Percentiles rank a stretch among this genome's conserved stretches.
Evolutionary conservation across 2,329 filamentous ascomycete species (phyloP).

Genomic region (Aspergillus thermomutatus): DNA sequence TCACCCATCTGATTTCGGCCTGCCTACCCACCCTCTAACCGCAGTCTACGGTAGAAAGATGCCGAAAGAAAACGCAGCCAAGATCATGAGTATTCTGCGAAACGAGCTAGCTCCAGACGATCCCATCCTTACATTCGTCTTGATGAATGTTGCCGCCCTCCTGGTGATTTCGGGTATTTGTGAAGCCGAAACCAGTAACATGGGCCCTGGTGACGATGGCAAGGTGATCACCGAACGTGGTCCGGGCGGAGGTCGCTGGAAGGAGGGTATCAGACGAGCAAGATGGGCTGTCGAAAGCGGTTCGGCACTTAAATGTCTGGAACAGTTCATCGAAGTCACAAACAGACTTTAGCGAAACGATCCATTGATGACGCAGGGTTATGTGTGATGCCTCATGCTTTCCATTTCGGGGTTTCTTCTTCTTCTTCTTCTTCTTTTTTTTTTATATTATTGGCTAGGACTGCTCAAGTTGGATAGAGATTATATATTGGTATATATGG

Average conservation of each 20-base stretch:
- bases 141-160: slow-evolving; percentile 88
- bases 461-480: not conserved
- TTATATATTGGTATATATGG: not conserved
- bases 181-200: slow-evolving; percentile 73
- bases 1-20: slow-evolving; percentile 80
- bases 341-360: slow-evolving; percentile 47
- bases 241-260: slow-evolving; percentile 86
- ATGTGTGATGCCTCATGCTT: slow-evolving; percentile 6
- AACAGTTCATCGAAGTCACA: slow-evolving; percentile 77
- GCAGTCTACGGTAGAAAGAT: slow-evolving; percentile 82
- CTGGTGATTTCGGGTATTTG: slow-evolving; percentile 83
- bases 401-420: slow-evolving; percentile 8
- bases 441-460: no score
- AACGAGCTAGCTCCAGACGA: slow-evolving; percentile 72
- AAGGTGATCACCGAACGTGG: slow-evolving; percentile 77
- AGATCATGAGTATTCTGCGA: slow-evolving; percentile 71
- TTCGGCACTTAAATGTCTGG: slow-evolving; percentile 78
- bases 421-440: no score
- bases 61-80: slow-evolving; percentile 81
- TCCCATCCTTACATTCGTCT: slow-evolving; percentile 86
- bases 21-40: slow-evolving; percentile 68
- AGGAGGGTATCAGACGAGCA: slow-evolving; percentile 84
- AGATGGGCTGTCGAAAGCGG: slow-evolving; percentile 86
- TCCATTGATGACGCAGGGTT: not conserved
- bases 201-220: slow-evolving; percentile 78